Percentiles rank a stretch among this genome's conserved stretches.
phyloP scores from a whole-genome alignment of 2,329 filamentous ascomycete genomes.

The Parastagonospora nodorum region DNA sequence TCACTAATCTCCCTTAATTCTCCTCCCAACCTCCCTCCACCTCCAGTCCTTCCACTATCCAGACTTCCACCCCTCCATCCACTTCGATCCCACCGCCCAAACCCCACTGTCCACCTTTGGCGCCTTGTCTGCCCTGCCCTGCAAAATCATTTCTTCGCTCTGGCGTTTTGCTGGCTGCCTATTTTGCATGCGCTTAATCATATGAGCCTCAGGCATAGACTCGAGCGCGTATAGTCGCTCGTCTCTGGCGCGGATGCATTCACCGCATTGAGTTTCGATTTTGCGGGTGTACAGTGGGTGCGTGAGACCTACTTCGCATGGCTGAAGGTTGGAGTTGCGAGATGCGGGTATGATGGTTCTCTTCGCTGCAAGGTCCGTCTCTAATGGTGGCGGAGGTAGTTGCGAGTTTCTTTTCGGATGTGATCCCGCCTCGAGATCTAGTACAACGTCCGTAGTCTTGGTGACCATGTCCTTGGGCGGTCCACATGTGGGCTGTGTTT shows the following conservation, averaged over 20 bases:
- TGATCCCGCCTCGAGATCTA: not conserved
- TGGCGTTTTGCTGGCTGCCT: slow-evolving; percentile 6
- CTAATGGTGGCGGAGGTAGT: not conserved
- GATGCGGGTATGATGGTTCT: not conserved
- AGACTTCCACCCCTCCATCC: slow-evolving; percentile 12
- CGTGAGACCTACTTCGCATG: slow-evolving; percentile 9
- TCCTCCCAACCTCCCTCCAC: not conserved
- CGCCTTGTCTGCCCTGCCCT: too few species aligned
- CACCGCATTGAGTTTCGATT: slow-evolving; percentile 12
- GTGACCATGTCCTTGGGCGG: not conserved
- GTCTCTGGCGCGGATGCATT: slow-evolving; percentile 10
- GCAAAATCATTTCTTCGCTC: too few species aligned
- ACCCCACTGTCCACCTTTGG: slow-evolving; percentile 1
- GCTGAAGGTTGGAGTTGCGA: not conserved
- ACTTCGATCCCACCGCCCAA: slow-evolving; percentile 5
- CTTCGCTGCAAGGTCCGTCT: not conserved
- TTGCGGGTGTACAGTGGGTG: slow-evolving; percentile 15
- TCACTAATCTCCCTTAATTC: not conserved
- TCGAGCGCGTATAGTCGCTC: slow-evolving; percentile 4
- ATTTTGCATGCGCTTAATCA: slow-evolving; percentile 8
- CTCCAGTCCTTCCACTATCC: not conserved
- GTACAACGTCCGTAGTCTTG: not conserved
- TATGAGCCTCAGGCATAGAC: slow-evolving; percentile 2
- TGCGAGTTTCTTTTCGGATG: not conserved
- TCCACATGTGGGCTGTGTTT: not conserved